Base-by-base conservation (phyloP, 208 protist species). In the Leishmania martiniquensis region DNA sequence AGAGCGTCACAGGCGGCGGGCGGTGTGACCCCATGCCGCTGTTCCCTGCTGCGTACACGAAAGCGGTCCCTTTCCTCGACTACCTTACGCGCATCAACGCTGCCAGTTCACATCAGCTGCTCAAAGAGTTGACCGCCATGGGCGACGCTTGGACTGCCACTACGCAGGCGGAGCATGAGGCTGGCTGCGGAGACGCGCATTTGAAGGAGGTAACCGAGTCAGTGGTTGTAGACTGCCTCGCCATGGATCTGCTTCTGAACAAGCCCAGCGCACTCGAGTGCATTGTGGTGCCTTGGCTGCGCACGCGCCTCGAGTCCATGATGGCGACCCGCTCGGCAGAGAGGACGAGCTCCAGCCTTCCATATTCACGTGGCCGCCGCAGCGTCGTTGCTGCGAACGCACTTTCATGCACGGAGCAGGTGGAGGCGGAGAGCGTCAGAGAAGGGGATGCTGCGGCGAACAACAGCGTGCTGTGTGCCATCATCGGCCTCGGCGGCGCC, bases 221-320 rank as follows among this genome's bases (percentile, higher is more conserved):
- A 32, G 77, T 84, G 39, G 82, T 80, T 59, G 81, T 86, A 0
- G 85, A 90, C 72, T 81, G 83, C 63, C 77, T 90, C 29, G 82
- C 86, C 10, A 75, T 95, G 55, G 88, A 84, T n/a, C 83, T 90
- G n/a, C 69, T 95, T 45, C 62, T 93, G 37, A 95, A 93, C 80
- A 68, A 76, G 9, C 65, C 71, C 0, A 78, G 59, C 1, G 82
- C 85, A 25, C 55, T 93, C 39, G 72, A 78, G 42, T 62, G 80
- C 47, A 68, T 95, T 49, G 77, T 92, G 9, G 80, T 93, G 54
- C 92, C 92, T 45, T 75, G 84, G 57, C 69, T 94, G 45, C 76
- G 77, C 44, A 32, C 52, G 13, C 68, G 81, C 15, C 72, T 86
- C 6, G 83, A 86, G 66, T 42, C 83, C 44, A 66, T 59, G 54